Evolutionary conservation across 345 rosid genomes (phyloP), one percentile per base, ranked within the genome.

Genomic region (Punica granatum): DNA sequence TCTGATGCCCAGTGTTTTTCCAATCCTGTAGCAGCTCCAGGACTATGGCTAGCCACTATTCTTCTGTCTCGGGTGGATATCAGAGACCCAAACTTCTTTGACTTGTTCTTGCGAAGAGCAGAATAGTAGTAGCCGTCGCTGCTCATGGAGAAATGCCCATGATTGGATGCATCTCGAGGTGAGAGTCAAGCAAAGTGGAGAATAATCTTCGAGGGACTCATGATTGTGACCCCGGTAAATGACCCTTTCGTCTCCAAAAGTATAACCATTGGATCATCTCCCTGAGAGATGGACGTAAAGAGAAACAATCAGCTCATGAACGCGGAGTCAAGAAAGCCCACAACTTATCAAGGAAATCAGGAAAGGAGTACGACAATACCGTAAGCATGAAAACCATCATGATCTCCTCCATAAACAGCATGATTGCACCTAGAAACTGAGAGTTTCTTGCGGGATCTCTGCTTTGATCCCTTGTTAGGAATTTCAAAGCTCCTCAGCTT

Each of bases 401-500:
- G 86, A 74, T 86, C 84, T 76, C 84, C 95, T 39, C 85, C 97
- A 39, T 77, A 35, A 56, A 72, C 66, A 63, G 74, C 41, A 76
- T 80, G 76, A 69, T 70, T 84, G 72, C 82, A 83, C 60, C 86
- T 82, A 60, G 90, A 71, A 78, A 83, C 84, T 66, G 96, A 88
- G 68, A 81, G 64, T 71, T 78, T 89, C 74, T 75, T 84, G 46
- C 88, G 98, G 15, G 99, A 82, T 75, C 96, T 81, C 60, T 91
- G 99, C 68, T 94, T 94, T 35, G 93, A 88, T 35, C 96, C 98
- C 80, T 71, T 89, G 79, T 94, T 82, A 28, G 86, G 93, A 66
- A 89, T 84, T 76, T 94, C 99, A 83, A 94, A 76, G 48, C 99
- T 96, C 70, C 97, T 87, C 3, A 98, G 99, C 76, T 91, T 94